These are phyloP conservation scores for Penicillium sp. DNA, from an alignment of 2,329 filamentous ascomycete genomes.

Conservation along the genomic window DNA sequence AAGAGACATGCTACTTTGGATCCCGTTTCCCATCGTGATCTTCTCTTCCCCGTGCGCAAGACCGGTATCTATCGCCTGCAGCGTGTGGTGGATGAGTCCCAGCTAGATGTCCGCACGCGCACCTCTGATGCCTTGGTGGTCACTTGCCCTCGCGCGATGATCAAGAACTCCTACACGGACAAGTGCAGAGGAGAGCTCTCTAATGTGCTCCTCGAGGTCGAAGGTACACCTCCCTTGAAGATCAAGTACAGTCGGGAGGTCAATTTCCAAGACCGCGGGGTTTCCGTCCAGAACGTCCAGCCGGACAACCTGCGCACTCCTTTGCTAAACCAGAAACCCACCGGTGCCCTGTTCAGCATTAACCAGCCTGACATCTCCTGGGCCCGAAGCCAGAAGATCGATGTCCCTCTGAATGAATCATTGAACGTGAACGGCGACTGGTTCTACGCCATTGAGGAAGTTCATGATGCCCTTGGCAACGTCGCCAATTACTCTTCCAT, in stretches of 20 bases:
- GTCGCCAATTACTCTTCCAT: conserved; percentile 67
- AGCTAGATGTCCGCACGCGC: conserved; percentile 82
- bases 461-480: conserved; percentile 89
- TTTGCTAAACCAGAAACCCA: conserved; percentile 62
- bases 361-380: conserved; percentile 64
- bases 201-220: conserved; percentile 77
- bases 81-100: conserved; percentile 88
- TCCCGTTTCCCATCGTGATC: conserved; percentile 61
- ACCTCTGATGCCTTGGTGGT: conserved; percentile 81
- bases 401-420: conserved; percentile 86
- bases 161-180: conserved; percentile 64
- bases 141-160: conserved; percentile 75
- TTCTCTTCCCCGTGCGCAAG: conserved; percentile 77
- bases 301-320: conserved; percentile 84
- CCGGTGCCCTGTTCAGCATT: conserved; percentile 59
- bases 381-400: conserved; percentile 74
- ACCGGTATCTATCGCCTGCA: conserved; percentile 83
- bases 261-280: conserved; percentile 79
- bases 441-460: conserved; percentile 89
- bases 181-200: conserved; percentile 88
- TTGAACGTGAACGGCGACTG: conserved; percentile 77
- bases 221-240: conserved; percentile 86
- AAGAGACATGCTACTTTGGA: conserved; percentile 56
- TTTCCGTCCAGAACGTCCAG: conserved; percentile 90
- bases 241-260: conserved; percentile 89